Conservation (phyloP, 2,329 filamentous ascomycete genomes). For the Apiospora rasikravindrae region DNA sequence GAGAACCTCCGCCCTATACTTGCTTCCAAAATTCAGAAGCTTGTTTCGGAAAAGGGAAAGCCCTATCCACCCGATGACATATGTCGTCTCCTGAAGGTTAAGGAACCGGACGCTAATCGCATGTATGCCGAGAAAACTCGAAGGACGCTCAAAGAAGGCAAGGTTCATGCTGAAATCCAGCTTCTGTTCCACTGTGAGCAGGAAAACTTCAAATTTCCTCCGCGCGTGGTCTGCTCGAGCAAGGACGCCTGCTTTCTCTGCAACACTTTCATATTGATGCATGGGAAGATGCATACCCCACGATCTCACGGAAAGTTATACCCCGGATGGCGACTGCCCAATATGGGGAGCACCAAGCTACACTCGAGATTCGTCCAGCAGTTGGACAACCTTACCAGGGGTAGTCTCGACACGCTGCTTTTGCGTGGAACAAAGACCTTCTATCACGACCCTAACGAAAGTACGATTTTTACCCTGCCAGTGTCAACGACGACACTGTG, state of each 20-base stretch:
- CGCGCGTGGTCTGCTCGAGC: constrained; percentile 52
- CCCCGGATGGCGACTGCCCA: constrained; percentile 49
- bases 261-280: constrained; percentile 49
- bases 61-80: too few species aligned
- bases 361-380: constrained; percentile 24
- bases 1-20: constrained; percentile 19
- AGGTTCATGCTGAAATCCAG: constrained; percentile 57
- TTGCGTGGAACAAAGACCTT: constrained; percentile 6
- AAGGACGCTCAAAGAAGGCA: constrained; percentile 33
- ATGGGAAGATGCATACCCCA: constrained; percentile 47
- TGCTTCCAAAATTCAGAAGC: constrained; percentile 21
- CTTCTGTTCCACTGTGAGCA: constrained; percentile 50
- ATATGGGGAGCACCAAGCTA: not conserved
- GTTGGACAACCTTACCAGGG: constrained; percentile 19
- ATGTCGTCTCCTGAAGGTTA: constrained; percentile 18
- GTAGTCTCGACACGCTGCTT: constrained; percentile 25
- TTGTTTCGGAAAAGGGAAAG: constrained; percentile 24
- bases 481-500: constrained; percentile 24
- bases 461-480: constrained; percentile 24
- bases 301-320: constrained; percentile 52
- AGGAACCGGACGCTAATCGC: constrained; percentile 11
- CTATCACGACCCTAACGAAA: constrained; percentile 28
- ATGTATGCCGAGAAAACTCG: constrained; percentile 26
- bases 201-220: constrained; percentile 32
- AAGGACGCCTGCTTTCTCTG: constrained; percentile 59